phyloP scores from a whole-genome alignment of 176 grass and related monocot species.

The sorghum (Sorghum bicolor) region DNA sequence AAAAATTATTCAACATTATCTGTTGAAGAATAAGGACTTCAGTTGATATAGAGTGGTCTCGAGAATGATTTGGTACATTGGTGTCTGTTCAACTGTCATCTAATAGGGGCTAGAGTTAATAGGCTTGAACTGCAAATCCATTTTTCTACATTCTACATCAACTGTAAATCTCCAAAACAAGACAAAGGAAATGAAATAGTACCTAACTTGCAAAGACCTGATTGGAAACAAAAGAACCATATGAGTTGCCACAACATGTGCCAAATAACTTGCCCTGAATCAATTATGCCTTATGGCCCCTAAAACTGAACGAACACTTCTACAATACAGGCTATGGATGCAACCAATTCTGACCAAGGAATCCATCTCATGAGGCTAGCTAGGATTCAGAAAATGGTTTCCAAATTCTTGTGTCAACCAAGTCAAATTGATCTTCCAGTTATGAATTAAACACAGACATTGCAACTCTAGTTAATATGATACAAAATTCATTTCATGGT shows the following conservation, averaged over 20 bases:
- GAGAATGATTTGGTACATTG: neutral
- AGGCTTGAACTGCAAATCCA: neutral
- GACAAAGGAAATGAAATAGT: neutral
- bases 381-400: conserved; percentile 19
- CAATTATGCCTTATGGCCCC: neutral
- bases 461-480: neutral
- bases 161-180: neutral
- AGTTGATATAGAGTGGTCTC: neutral
- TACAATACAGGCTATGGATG: neutral
- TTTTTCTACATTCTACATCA: conserved; percentile 4
- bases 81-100: neutral
- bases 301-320: neutral
- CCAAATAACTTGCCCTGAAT: neutral
- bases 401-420: neutral
- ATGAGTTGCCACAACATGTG: neutral
- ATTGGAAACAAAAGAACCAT: neutral
- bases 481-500: neutral
- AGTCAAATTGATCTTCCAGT: neutral
- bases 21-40: neutral
- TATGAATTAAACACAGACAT: neutral
- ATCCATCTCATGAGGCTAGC: neutral
- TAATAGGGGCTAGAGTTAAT: neutral
- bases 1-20: neutral
- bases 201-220: neutral
- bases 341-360: neutral